phyloP scores from a whole-genome alignment of 1,139 yeast genomes.

The Kodamaea sp. region DNA sequence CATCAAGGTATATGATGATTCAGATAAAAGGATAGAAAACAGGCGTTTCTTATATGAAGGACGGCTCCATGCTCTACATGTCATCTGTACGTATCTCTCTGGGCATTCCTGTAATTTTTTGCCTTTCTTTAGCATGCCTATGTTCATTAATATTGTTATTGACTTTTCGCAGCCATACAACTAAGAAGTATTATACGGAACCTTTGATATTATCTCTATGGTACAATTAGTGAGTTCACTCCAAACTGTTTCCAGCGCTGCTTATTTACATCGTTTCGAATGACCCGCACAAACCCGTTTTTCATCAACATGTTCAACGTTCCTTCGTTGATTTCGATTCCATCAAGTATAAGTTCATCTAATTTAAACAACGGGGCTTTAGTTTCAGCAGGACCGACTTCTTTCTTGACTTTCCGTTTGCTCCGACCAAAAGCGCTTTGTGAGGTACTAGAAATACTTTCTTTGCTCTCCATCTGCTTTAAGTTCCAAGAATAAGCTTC shows the following conservation, averaged over 20 bases:
- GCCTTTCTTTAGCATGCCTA: too few species aligned
- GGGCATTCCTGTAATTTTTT: too few species aligned
- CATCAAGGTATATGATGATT: too few species aligned
- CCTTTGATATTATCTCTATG: too few species aligned
- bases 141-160: too few species aligned
- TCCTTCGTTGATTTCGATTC: constrained; percentile 33
- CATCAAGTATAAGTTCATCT: constrained; percentile 33
- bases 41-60: too few species aligned
- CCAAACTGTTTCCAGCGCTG: constrained; percentile 42
- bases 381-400: not conserved
- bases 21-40: too few species aligned
- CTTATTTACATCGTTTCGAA: constrained; percentile 29
- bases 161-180: too few species aligned
- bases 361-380: constrained; percentile 14
- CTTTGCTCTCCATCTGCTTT: constrained; percentile 1
- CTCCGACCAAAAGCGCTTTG: not conserved
- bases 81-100: too few species aligned
- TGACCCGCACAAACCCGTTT: constrained; percentile 20
- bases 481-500: constrained; percentile 15
- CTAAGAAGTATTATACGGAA: too few species aligned
- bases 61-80: too few species aligned
- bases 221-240: constrained; percentile 29
- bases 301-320: constrained; percentile 28
- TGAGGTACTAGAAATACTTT: not conserved
- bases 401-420: not conserved